These are phyloP conservation scores for Salvia miltiorrhiza DNA, from an alignment of 257 asterid species.

Conservation along the genomic window DNA sequence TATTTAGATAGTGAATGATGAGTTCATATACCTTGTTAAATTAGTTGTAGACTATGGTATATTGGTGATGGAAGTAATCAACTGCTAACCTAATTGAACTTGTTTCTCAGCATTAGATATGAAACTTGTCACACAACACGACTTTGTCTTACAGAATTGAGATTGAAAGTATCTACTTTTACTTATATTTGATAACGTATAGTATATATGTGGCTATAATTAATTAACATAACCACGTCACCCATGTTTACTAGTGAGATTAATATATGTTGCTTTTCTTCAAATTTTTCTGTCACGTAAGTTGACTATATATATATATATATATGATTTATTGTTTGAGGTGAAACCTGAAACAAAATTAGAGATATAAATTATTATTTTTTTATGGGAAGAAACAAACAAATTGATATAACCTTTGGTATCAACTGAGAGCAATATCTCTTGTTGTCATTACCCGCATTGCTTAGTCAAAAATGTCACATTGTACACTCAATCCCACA, in stretches of 20 bases:
- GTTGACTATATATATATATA: background rate
- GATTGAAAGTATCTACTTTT: background rate
- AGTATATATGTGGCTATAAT: background rate
- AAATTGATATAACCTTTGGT: background rate
- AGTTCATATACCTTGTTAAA: background rate
- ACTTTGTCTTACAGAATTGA: background rate
- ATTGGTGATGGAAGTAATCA: background rate
- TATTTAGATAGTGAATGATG: background rate
- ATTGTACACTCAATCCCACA: background rate
- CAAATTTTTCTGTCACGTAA: background rate
- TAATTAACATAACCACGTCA: background rate
- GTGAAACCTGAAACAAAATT: background rate
- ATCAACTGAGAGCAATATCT: background rate
- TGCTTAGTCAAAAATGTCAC: background rate
- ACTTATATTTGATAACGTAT: constrained; percentile 2
- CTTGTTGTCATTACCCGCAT: background rate
- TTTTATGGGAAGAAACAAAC: background rate
- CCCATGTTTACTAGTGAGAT: constrained; percentile 7
- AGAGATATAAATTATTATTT: background rate
- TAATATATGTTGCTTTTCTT: background rate
- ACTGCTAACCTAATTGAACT: constrained; percentile 23
- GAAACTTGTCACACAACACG: background rate
- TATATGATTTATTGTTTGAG: background rate
- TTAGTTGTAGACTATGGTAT: background rate
- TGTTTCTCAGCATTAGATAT: background rate